Evolutionary conservation across 192 early-diverging fungal species (phyloP), one percentile per base, ranked within the genome.

Genomic region (Tieghemiomyces parasiticus): DNA sequence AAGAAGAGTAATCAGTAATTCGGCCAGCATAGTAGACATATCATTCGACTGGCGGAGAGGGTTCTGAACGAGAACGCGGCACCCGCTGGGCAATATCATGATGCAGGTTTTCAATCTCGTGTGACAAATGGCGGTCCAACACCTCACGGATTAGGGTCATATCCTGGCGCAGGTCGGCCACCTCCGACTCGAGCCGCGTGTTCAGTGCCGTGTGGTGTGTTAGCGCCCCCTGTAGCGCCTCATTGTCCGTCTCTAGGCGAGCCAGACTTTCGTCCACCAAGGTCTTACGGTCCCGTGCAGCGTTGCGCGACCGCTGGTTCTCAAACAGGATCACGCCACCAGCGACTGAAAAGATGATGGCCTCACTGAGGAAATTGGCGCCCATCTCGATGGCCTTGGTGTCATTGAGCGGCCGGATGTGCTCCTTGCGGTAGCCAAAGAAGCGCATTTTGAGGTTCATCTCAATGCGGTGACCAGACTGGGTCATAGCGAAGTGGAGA

Each of bases 361-460:
- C 71, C 52, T 89, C 87, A 48, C 85, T 78, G 26, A 89, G 58
- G 61, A 89, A 89, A 67, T 89, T 87, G 28, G 87, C 87, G 9
- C 87, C 87, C 16, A 77, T 78, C 52, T 89, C 87, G n/a, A 89
- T 69, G 24, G 87, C 87, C 47, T 82, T 85, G 22, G 80, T 76
- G 52, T 89, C 84, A 63, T 86, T 89, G 51, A 89, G 66, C 33
- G 87, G 87, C 33, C 87, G 78, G 53, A 89, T 86, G 46, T 76
- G 71, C 58, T 87, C 87, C 46, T 76, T 74, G 53, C 80, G 79
- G 65, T 87, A 86, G 20, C 85, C 83, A n/a, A 89, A 68, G 34
- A 89, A 79, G 52, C 77, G 77, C 85, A 89, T 87, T 65, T 87
- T 87, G 63, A 85, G 75, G 49, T 79, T 84, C 82, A 89, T 89